phyloP scores from a whole-genome alignment of 495 filamentous ascomycete genomes.

The Sabuloglossum arenarium region DNA sequence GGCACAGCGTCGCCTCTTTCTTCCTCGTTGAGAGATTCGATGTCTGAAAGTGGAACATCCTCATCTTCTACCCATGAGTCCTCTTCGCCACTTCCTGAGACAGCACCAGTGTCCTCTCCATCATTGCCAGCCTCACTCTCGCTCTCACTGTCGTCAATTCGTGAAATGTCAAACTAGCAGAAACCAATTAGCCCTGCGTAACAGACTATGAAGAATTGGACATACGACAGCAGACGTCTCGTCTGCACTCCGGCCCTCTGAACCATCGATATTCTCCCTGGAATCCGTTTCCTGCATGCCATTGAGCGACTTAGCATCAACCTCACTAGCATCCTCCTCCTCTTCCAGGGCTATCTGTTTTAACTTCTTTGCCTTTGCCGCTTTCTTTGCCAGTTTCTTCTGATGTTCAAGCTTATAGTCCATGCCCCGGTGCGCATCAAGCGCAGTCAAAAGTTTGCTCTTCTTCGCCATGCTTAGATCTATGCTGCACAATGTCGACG shows the following conservation, averaged over 20 bases:
- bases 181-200: not conserved
- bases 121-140: slow-evolving; percentile 10
- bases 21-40: slow-evolving; percentile 53
- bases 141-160: slow-evolving; percentile 9
- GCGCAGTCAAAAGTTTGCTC: slow-evolving; percentile 42
- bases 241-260: slow-evolving; percentile 2
- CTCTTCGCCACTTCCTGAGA: slow-evolving; percentile 18
- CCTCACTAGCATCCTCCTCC: slow-evolving; percentile 7
- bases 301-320: not conserved
- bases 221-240: not conserved
- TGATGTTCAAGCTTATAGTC: slow-evolving; percentile 49
- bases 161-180: slow-evolving; percentile 8
- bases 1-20: slow-evolving; percentile 72
- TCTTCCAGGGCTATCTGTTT: not conserved
- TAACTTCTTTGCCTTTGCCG: slow-evolving; percentile 17
- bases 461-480: slow-evolving; percentile 30
- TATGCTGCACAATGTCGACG: not conserved
- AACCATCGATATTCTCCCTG: not conserved
- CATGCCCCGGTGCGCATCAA: slow-evolving; percentile 43
- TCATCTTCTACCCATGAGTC: slow-evolving; percentile 26
- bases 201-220: not conserved
- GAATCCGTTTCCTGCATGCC: not conserved
- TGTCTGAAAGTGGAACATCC: slow-evolving; percentile 69
- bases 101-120: slow-evolving; percentile 8
- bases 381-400: slow-evolving; percentile 26